phyloP scores from a whole-genome alignment of 192 early-diverging fungal species.

The Thoreauomyces humboldtii region DNA sequence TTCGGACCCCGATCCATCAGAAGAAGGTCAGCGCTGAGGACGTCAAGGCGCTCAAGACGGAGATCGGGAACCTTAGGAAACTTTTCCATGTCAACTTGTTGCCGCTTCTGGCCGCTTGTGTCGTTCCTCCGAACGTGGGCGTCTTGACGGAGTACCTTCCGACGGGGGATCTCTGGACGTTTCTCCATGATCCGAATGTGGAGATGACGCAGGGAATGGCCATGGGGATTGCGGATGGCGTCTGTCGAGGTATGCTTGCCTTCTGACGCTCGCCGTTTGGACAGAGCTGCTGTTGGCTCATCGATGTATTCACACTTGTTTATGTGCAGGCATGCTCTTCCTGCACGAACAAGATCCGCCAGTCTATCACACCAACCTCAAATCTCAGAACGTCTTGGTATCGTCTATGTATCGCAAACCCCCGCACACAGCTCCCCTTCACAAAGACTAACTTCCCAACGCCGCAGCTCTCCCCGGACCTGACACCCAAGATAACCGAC shows the following conservation, averaged over 20 bases:
- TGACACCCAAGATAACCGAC: conserved; percentile 36
- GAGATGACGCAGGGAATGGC: conserved; percentile 30
- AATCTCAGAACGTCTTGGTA: conserved; percentile 46
- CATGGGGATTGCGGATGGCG: conserved; percentile 33
- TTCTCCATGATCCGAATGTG: conserved; percentile 38
- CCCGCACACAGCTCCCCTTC: neutral
- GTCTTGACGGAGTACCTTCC: conserved; percentile 36
- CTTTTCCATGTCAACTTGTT: conserved; percentile 33
- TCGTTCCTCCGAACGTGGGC: conserved; percentile 37
- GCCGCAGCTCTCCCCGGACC: conserved; percentile 26
- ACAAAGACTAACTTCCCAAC: neutral
- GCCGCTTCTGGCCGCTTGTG: conserved; percentile 36
- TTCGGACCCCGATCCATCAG: conserved; percentile 36
- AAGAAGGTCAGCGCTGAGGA: conserved; percentile 5
- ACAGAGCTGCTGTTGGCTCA: neutral
- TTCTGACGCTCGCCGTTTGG: too few relatives aligned
- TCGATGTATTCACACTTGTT: neutral
- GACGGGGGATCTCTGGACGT: conserved; percentile 23
- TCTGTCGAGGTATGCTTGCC: conserved; percentile 27
- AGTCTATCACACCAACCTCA: conserved; percentile 43
- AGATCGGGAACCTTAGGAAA: conserved; percentile 30
- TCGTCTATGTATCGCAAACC: neutral
- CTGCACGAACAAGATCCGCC: conserved; percentile 42
- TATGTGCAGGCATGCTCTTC: conserved; percentile 30
- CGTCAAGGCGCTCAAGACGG: neutral